A percentile compares a stretch with the other conserved stretches of the same genome.
Conservation (phyloP, 2,329 filamentous ascomycete genomes). For the Zymoseptoria pseudotritici region DNA sequence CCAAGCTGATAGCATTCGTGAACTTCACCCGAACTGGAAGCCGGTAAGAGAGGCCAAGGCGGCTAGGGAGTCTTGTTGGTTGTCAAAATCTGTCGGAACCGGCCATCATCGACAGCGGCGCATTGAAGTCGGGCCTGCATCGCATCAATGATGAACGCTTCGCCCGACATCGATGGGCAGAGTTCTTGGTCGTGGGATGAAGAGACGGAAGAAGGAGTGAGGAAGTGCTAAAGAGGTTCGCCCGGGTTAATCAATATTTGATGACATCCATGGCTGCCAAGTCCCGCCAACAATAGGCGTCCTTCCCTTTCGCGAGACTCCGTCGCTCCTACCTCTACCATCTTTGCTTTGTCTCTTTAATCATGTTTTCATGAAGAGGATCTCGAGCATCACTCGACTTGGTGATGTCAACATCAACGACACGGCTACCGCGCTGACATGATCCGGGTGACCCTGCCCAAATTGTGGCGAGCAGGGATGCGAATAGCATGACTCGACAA, state of each 20-base stretch:
- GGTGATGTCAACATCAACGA: background rate
- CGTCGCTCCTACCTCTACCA: too few relatives aligned
- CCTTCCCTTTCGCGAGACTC: too few relatives aligned
- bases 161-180: background rate
- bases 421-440: background rate
- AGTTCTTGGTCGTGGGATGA: too few relatives aligned
- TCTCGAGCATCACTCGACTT: too few relatives aligned
- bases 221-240: too few relatives aligned
- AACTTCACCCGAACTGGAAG: constrained; percentile 10
- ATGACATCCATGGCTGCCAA: too few relatives aligned
- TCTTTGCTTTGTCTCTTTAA: background rate
- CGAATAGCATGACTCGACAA: background rate
- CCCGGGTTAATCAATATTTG: too few relatives aligned
- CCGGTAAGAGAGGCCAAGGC: constrained; percentile 13
- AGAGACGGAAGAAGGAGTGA: too few relatives aligned
- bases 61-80: background rate
- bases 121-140: background rate
- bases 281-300: too few relatives aligned
- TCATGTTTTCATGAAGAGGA: background rate
- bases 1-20: constrained; percentile 10
- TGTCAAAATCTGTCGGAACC: background rate
- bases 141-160: background rate
- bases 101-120: background rate
- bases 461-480: background rate
- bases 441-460: background rate